A percentile compares a stretch with the other conserved stretches of the same genome.
Conservation (phyloP, 495 filamentous ascomycete genomes). For the Talaromyces thailandensis region DNA sequence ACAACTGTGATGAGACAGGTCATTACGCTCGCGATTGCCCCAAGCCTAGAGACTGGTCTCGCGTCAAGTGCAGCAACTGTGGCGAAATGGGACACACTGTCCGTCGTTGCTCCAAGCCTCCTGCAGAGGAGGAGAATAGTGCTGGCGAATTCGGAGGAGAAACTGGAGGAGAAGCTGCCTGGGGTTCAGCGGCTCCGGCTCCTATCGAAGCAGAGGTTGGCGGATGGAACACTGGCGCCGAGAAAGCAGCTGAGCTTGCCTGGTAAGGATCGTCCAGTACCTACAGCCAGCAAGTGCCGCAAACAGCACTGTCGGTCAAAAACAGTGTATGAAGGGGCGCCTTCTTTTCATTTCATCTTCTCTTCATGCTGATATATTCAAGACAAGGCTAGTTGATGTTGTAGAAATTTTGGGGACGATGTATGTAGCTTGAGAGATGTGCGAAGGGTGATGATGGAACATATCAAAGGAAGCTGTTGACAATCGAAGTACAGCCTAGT, state of each 20-base stretch:
- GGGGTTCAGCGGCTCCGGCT: background rate
- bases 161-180: background rate
- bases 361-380: background rate
- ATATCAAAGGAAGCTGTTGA: background rate
- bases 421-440: background rate
- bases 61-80: slow-evolving; percentile 70
- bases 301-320: background rate
- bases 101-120: slow-evolving; percentile 46
- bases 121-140: slow-evolving; percentile 17
- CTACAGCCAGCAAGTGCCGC: background rate
- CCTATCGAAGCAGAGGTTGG: background rate
- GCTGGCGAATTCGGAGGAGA: background rate
- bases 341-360: background rate
- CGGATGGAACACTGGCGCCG: background rate
- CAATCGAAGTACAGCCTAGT: background rate
- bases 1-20: slow-evolving; percentile 66
- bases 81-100: slow-evolving; percentile 66
- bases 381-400: background rate
- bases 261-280: background rate
- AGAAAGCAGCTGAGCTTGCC: background rate
- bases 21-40: slow-evolving; percentile 68
- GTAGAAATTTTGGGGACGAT: background rate
- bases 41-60: slow-evolving; percentile 63
- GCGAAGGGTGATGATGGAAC: background rate
- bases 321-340: background rate